Evolutionary conservation across 768 basidiomycete species (phyloP), one percentile per base, ranked within the genome.

Genomic region (Brasilioporus rufonigricans): DNA sequence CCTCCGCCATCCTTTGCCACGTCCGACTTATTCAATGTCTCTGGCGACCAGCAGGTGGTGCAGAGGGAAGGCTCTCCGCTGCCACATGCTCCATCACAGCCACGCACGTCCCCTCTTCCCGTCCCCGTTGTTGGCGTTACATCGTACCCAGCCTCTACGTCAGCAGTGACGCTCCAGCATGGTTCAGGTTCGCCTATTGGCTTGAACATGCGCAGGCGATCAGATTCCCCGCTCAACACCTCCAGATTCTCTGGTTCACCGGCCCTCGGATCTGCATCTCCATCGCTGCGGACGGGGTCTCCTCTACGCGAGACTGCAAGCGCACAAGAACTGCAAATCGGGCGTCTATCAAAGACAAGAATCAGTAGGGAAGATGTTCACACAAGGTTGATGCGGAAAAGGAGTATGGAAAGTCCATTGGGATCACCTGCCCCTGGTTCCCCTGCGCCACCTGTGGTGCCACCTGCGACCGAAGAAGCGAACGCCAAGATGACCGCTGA

Each of bases 331-430:
- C 40, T 61, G 19, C 58, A 61, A 29, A 41, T 44, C 24, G 60
- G 48, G 4, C 61, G 61, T 61, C 56, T 32, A 61, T 67, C 59
- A 3, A 75, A 74, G 48, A 73, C 73, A 24, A 74, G 81, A 41
- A 82, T 85, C 53, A 83, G 72, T 49, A 76, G 77, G 27, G 82
- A 82, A 50, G 79, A 80, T 45, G 76, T 86, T 19, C 77, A 80
- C 55, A 70, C 77, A 49, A 74, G 80, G 33, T 63, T 84, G 48
- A 60, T 77, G 64, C 73, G 71, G 46, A 74, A 76, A 59, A 69
- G 74, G 53, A 80, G 78, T 40, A 63, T 68, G 41, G 75, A 80
- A 44, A 80, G 80, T 57, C 71, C 77, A 8, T 53, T 73, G 56
- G 56, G 62, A 6, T 71, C 59, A 2, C 61, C 60, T 39, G 49